Conservation (phyloP, 1,284 basidiomycete species). For the Boletellus sp. region DNA sequence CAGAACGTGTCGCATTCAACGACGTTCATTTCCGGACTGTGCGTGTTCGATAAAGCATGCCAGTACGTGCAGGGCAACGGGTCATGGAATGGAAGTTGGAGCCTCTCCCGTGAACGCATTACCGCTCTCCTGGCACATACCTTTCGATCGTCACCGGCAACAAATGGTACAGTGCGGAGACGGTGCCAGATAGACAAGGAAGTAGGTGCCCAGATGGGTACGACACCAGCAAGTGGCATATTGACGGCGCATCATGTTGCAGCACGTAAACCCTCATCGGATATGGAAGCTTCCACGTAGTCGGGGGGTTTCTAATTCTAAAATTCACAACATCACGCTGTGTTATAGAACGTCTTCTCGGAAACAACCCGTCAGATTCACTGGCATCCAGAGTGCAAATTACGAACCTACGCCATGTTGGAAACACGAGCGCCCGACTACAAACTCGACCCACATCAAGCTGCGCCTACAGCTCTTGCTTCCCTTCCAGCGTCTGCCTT, state of each 20-base stretch:
- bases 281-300: neutral
- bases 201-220: too few relatives aligned
- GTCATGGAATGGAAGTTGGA: slow-evolving; percentile 19
- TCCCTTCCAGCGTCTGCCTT: slow-evolving; percentile 29
- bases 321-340: slow-evolving; percentile 10
- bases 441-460: slow-evolving; percentile 14
- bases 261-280: slow-evolving; percentile 2
- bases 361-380: slow-evolving; percentile 10
- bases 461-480: slow-evolving; percentile 16
- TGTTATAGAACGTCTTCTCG: slow-evolving; percentile 10
- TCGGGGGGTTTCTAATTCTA: slow-evolving; percentile 21
- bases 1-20: slow-evolving; percentile 20
- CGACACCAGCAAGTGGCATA: neutral
- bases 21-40: slow-evolving; percentile 24
- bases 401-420: slow-evolving; percentile 22
- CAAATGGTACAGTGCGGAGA: neutral
- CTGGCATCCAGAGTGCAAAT: slow-evolving; percentile 4
- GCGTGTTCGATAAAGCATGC: slow-evolving; percentile 2
- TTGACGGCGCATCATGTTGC: neutral
- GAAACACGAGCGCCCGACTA: neutral
- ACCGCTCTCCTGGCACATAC: neutral
- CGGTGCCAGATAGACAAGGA: neutral
- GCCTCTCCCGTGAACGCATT: neutral
- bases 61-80: slow-evolving; percentile 2
- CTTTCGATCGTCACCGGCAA: slow-evolving; percentile 12